Base-by-base conservation (phyloP, 192 early-diverging fungal species). In the Podila verticillata region DNA sequence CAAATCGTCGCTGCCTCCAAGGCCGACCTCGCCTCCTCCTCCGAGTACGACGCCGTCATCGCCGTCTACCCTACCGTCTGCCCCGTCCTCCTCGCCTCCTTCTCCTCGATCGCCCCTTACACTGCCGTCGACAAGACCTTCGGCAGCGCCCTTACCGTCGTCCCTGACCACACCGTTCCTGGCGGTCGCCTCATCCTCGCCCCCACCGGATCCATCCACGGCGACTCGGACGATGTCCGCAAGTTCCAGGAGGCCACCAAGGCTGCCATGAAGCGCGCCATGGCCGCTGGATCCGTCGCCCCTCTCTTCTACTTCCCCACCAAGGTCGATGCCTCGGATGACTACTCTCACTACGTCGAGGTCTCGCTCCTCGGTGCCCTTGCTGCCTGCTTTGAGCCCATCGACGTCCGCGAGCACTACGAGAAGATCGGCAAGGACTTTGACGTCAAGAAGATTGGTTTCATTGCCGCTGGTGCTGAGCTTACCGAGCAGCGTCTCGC, bases 211-310 rank as follows among this genome's bases (percentile, higher is more conserved):
- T 87, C 90, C 15, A 72, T 94, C 7, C 68, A 82, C 63, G 89
- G 88, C 63, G 95, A 96, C 75, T 88, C 91, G 29, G 95, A 96
- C 74, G 95, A 96, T 82, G 92, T 92, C 51, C 89, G 95, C 73
- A 90, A 92, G 66, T 91, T 91, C 63, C 68, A 75, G 49, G 93
- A 93, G 66, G 89, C 89, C 13, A 90, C 92, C 69, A 88, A 88
- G 73, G 78, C 84, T n/a, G 95, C 90, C 12, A 84, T 92, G 48
- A 84, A 86, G 58, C 85, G 87, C 19, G 90, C 89, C n/a, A 75
- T 89, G 17, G 85, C 88, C 35, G 89, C 91, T 36, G 93, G 94
- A 6, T 84, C 92, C 9, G 70, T 65, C 22, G 61, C 77, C 10
- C 92, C 92, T 12, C 79, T 94, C 8, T 72, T 94, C 22, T 78